A percentile compares a stretch with the other conserved stretches of the same genome.
Evolutionary conservation across 2,329 filamentous ascomycete species (phyloP).

Genomic region (Aspergillus phoenicis): DNA sequence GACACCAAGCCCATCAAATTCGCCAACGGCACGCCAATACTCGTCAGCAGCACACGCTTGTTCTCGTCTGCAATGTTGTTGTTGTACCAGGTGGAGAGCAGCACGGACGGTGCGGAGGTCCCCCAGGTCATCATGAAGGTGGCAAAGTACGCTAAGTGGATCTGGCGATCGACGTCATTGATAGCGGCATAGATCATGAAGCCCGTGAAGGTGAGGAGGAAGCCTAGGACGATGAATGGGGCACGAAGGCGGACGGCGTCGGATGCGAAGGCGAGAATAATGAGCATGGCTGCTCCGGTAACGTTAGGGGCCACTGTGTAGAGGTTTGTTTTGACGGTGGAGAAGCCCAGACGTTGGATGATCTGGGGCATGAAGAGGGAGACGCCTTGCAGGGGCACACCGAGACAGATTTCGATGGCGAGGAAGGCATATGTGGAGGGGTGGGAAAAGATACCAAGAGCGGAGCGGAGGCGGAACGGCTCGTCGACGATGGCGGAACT

Average conservation of each 20-base stretch:
- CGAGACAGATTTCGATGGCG: constrained; percentile 60
- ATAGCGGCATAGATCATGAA: constrained; percentile 79
- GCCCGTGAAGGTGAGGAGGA: constrained; percentile 72
- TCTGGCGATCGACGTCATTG: constrained; percentile 59
- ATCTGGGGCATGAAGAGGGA: constrained; percentile 63
- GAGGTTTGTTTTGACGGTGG: constrained; percentile 70
- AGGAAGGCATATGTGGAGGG: constrained; percentile 59
- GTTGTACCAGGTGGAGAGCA: constrained; percentile 72
- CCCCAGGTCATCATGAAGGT: constrained; percentile 85
- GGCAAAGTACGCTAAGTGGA: constrained; percentile 73
- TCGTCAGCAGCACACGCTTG: constrained; percentile 69
- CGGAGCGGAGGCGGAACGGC: constrained; percentile 55
- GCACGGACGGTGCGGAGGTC: constrained; percentile 71
- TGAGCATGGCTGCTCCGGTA: constrained; percentile 70
- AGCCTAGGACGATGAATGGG: constrained; percentile 74
- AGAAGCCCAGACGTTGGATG: constrained; percentile 55
- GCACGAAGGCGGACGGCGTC: constrained; percentile 69
- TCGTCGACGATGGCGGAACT: constrained; percentile 66
- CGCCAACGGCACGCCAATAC: constrained; percentile 71
- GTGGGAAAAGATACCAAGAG: constrained; percentile 57
- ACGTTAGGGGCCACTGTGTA: constrained; percentile 82
- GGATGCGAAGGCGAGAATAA: constrained; percentile 71
- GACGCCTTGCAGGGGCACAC: constrained; percentile 61
- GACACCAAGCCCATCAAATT: constrained; percentile 75
- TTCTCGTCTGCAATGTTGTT: constrained; percentile 81